Conservation (phyloP, 176 grass and related monocot species). For the Eleusine indica region DNA sequence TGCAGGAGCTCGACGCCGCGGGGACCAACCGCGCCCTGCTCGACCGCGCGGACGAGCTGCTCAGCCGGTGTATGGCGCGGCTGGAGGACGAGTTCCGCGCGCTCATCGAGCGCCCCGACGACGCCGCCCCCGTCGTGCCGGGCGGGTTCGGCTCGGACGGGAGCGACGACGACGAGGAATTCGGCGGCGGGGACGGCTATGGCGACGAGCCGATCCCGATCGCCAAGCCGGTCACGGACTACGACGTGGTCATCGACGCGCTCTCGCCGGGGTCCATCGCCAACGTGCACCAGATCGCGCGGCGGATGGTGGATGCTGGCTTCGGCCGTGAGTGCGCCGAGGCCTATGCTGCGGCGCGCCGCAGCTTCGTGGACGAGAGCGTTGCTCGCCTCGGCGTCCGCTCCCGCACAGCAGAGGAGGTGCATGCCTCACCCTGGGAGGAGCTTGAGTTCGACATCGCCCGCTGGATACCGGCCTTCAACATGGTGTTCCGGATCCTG, state of each 20-base stretch:
- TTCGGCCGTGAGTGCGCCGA: constrained; percentile 93
- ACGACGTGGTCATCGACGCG: constrained; percentile 84
- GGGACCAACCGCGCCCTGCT: constrained; percentile 68
- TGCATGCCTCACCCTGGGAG: constrained; percentile 62
- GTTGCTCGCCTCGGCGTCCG: constrained; percentile 82
- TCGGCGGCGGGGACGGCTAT: constrained; percentile 48
- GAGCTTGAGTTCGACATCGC: constrained; percentile 83
- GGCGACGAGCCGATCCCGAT: constrained; percentile 70
- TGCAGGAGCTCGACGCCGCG: constrained; percentile 77
- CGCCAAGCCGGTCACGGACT: constrained; percentile 81
- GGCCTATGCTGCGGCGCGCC: constrained; percentile 68
- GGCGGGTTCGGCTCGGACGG: constrained; percentile 59
- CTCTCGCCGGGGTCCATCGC: constrained; percentile 79
- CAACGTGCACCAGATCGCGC: constrained; percentile 91
- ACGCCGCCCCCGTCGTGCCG: constrained; percentile 48
- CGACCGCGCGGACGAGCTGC: constrained; percentile 88
- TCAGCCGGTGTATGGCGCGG: constrained; percentile 83
- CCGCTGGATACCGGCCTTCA: constrained; percentile 83
- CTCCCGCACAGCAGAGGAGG: constrained; percentile 65
- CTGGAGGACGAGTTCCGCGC: constrained; percentile 90
- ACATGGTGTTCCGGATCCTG: constrained; percentile 93
- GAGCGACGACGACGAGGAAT: constrained; percentile 58
- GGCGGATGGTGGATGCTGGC: constrained; percentile 77
- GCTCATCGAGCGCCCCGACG: constrained; percentile 87
- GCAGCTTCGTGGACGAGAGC: constrained; percentile 82